phyloP scores from a whole-genome alignment of 2,329 filamentous ascomycete species.

The Cytospora piceicola region DNA sequence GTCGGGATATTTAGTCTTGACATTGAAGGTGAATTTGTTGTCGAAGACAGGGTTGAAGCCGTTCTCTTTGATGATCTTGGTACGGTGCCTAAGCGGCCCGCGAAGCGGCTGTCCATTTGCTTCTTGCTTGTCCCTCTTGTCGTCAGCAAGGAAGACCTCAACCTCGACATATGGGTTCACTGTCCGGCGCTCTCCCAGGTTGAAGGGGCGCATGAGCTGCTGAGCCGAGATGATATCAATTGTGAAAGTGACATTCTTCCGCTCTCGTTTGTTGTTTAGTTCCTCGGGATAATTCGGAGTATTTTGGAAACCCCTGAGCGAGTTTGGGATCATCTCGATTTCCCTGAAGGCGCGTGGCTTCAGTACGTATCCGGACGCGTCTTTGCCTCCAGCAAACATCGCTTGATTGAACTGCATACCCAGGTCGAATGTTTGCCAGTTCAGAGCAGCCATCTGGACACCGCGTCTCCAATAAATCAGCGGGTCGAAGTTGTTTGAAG shows the following conservation, averaged over 20 bases:
- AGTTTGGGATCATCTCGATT: slow-evolving; percentile 54
- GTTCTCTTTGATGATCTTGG: slow-evolving; percentile 81
- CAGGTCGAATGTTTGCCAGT: slow-evolving; percentile 97
- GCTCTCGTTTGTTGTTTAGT: slow-evolving; percentile 68
- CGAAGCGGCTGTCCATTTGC: slow-evolving; percentile 48
- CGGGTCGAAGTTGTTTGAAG: slow-evolving; percentile 93
- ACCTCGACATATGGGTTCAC: slow-evolving; percentile 95
- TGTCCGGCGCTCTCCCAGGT: slow-evolving; percentile 57
- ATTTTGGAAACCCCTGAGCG: slow-evolving; percentile 9
- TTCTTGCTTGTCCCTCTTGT: slow-evolving; percentile 86
- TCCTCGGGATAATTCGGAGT: slow-evolving; percentile 60
- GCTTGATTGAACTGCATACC: slow-evolving; percentile 96
- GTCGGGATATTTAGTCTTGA: slow-evolving; percentile 93
- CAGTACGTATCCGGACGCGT: slow-evolving; percentile 88
- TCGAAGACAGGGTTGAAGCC: slow-evolving; percentile 93
- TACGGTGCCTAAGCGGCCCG: slow-evolving; percentile 76
- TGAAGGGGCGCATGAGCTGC: slow-evolving; percentile 82
- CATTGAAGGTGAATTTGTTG: slow-evolving; percentile 74
- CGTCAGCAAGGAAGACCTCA: slow-evolving; percentile 91
- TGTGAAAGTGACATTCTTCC: slow-evolving; percentile 81
- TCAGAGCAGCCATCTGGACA: slow-evolving; percentile 96
- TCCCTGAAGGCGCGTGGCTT: slow-evolving; percentile 87
- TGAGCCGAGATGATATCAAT: slow-evolving; percentile 93
- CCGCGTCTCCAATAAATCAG: slow-evolving; percentile 92
- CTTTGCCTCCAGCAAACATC: slow-evolving; percentile 91